Base-by-base conservation (phyloP, 768 basidiomycete genomes). In the Macrocybe gigantea region DNA sequence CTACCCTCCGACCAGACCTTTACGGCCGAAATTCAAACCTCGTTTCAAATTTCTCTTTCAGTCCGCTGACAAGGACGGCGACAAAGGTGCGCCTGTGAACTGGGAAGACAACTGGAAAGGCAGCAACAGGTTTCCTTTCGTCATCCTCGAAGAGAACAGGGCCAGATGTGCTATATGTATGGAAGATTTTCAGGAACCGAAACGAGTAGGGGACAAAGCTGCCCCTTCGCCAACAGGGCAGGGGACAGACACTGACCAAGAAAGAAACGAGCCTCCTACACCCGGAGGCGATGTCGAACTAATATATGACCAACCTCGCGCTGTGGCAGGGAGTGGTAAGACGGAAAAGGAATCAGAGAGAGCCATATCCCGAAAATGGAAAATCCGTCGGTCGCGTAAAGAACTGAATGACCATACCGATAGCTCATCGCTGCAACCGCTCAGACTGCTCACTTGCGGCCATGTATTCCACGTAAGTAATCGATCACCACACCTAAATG, bases 401-500 rank as follows among this genome's bases (percentile, higher is more conserved):
- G 30, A 10, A 8, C 8, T 10, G 12, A 66, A 30, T 12, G 54
- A 71, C 6, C 64, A 83, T 49, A 77, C 70, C 61, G 85, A 85
- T 2, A 86, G 88, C 7, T 80, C 83, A 48, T 86, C 85, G 0
- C 74, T 83, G 1, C 85, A 90, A 50, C 88, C 88, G 5, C 64
- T 95, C 54, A 71, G 92, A 58, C 62, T 90, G 35, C 64, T 93
- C 44, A 72, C 71, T 2, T 95, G 93, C 55, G 85, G 85, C 2
- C 93, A 95, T 71, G 88, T 88, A 41, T 95, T 92, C 66, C 93
- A 95, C 68, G 91, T 93, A 52, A 64, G 88, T 70, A 3, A 32
- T 14, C 43, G 31, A 9, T 48, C 30, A 33, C 45, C n/a, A 9
- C 13, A 37, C 10, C 32, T 13, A n/a, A 40, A 35, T 32, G 38